A percentile compares a stretch with the other conserved stretches of the same genome.
Evolutionary conservation across 257 asterid genomes (phyloP).

Genomic region (Scutellaria galericulata): DNA sequence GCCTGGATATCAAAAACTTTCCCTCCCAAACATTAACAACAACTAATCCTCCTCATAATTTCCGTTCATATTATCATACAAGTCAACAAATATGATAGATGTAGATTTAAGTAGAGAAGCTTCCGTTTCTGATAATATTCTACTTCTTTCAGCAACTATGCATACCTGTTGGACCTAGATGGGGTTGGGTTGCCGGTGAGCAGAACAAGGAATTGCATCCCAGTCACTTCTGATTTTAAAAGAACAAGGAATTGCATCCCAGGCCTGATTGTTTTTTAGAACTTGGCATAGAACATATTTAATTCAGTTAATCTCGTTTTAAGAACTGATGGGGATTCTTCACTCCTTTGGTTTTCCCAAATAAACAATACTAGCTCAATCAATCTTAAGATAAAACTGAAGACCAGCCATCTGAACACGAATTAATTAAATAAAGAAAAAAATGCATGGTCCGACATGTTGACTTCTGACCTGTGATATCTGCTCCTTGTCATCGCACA

Average conservation of each 20-base stretch:
- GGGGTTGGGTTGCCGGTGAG: conserved; percentile 7
- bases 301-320: too few species aligned
- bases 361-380: not conserved
- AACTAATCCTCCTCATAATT: not conserved
- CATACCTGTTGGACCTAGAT: conserved; percentile 2
- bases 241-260: conserved; percentile 8
- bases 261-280: not conserved
- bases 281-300: not conserved
- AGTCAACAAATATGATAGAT: conserved; percentile 7
- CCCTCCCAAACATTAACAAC: not conserved
- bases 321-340: not conserved
- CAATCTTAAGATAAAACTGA: conserved; percentile 10
- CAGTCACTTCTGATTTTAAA: not conserved
- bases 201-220: conserved; percentile 14
- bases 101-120: not conserved
- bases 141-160: conserved; percentile 11
- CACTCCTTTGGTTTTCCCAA: not conserved
- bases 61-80: not conserved
- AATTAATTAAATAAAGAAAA: not conserved
- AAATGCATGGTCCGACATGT: not conserved
- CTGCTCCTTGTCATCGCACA: conserved; percentile 83
- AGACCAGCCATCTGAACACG: not conserved
- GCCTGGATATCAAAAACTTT: not conserved
- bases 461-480: conserved; percentile 69
- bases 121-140: conserved; percentile 2